Percentiles rank a stretch among this genome's conserved stretches.
phyloP scores from a whole-genome alignment of 345 rosid genomes.

The Aegle marmelos region DNA sequence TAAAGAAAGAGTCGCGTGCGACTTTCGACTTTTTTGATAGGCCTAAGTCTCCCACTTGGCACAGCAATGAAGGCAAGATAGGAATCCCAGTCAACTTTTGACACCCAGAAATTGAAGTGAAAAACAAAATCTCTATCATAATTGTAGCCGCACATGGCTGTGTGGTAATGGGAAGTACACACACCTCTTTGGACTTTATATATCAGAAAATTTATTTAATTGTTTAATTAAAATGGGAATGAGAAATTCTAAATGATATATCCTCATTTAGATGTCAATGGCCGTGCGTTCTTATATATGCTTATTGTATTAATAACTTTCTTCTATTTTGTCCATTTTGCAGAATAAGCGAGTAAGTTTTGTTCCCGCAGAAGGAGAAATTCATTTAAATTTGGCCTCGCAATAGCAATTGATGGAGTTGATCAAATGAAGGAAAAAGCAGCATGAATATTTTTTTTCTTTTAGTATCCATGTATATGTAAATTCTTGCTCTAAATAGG shows the following conservation, averaged over 20 bases:
- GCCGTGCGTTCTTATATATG: not conserved
- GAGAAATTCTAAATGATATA: no score
- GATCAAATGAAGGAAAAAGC: not conserved
- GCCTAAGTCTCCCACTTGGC: not conserved
- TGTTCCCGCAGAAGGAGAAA: constrained; percentile 10
- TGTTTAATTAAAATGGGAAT: no score
- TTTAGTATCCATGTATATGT: no score
- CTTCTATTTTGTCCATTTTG: constrained; percentile 1
- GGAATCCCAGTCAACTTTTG: not conserved
- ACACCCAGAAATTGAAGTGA: not conserved
- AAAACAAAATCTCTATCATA: no score
- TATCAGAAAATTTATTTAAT: no score
- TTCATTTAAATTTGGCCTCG: constrained; percentile 8
- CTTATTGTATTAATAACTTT: not conserved
- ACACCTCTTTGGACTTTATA: no score
- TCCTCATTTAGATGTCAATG: not conserved
- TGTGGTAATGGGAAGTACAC: no score
- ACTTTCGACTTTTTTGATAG: no score
- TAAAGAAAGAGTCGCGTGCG: not conserved
- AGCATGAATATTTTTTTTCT: not conserved
- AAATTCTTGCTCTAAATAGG: no score
- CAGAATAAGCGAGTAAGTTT: constrained; percentile 41
- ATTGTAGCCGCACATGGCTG: no score
- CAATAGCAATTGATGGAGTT: not conserved
- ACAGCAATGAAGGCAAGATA: not conserved